Percentiles rank a stretch among this genome's conserved stretches.
phyloP scores from a whole-genome alignment of 169 alveolate genomes.

The Cryptosporidium parvum region DNA sequence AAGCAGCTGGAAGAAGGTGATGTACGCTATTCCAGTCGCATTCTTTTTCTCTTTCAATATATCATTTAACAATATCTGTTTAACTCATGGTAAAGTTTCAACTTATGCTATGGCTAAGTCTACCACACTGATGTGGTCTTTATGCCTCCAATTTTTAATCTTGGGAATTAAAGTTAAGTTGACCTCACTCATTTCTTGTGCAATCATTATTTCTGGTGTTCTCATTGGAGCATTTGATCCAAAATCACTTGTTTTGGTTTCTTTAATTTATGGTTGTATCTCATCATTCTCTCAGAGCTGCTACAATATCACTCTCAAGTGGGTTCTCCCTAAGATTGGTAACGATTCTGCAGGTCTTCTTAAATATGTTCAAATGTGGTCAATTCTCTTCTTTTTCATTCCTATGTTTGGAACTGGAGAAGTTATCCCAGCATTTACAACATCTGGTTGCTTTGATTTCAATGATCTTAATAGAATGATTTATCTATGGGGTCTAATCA shows the following conservation, averaged over 20 bases:
- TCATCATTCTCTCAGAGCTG: slow-evolving; percentile 73
- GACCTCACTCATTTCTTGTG: slow-evolving; percentile 69
- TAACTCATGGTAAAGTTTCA: slow-evolving; percentile 71
- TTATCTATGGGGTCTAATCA: slow-evolving; percentile 61
- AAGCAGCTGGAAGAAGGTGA: slow-evolving; percentile 48
- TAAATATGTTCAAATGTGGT: slow-evolving; percentile 69
- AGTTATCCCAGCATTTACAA: slow-evolving; percentile 64
- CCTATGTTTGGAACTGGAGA: slow-evolving; percentile 76
- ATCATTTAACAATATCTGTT: slow-evolving; percentile 66
- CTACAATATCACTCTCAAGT: slow-evolving; percentile 67
- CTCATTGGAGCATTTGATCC: slow-evolving; percentile 74
- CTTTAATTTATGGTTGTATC: slow-evolving; percentile 60
- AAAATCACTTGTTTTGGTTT: slow-evolving; percentile 57
- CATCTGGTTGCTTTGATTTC: slow-evolving; percentile 71
- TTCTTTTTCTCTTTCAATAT: slow-evolving; percentile 72
- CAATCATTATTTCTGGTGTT: slow-evolving; percentile 63
- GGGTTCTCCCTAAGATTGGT: slow-evolving; percentile 67
- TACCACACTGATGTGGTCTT: slow-evolving; percentile 63
- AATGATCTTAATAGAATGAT: slow-evolving; percentile 11
- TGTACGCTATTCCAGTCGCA: slow-evolving; percentile 75
- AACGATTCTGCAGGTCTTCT: slow-evolving; percentile 62
- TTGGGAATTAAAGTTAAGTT: slow-evolving; percentile 59
- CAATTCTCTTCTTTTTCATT: slow-evolving; percentile 66
- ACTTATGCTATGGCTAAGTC: slow-evolving; percentile 75
- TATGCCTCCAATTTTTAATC: slow-evolving; percentile 40